phyloP scores from a whole-genome alignment of 83 land plant genomes.

The Thuja plicata region DNA sequence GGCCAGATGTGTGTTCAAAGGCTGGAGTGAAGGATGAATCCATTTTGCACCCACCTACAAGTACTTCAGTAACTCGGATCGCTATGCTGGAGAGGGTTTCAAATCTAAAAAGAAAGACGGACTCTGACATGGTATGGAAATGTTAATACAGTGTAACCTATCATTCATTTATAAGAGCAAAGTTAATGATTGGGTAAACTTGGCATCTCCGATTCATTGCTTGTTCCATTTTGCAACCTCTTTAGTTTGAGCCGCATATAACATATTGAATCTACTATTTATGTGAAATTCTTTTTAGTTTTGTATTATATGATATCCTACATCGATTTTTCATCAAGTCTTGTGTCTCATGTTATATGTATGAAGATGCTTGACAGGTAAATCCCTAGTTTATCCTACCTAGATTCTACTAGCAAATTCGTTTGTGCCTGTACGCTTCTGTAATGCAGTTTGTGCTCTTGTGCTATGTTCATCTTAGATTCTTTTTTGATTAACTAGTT shows the following conservation, averaged over 20 bases:
- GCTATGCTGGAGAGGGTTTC: constrained; percentile 58
- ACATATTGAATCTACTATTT: not conserved
- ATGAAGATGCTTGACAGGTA: not conserved
- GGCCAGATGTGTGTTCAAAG: constrained; percentile 56
- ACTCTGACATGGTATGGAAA: constrained; percentile 67
- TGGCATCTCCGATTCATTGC: not conserved
- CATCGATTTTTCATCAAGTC: not conserved
- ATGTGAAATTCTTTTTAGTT: not conserved
- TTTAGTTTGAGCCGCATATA: not conserved
- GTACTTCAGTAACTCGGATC: constrained; percentile 62
- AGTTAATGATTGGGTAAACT: not conserved
- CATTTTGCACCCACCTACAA: constrained; percentile 83
- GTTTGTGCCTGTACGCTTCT: not conserved
- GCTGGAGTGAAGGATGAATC: constrained; percentile 77
- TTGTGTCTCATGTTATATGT: not conserved
- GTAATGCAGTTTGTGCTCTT: not conserved
- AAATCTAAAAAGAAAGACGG: constrained; percentile 57
- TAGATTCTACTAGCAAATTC: not conserved
- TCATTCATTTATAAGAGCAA: not conserved
- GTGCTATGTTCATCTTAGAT: not conserved
- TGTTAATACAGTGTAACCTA: not conserved
- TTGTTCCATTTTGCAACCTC: not conserved
- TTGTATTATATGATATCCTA: not conserved
- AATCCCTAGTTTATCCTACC: not conserved
- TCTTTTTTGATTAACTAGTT: not conserved